Evolutionary conservation across 2,329 filamentous ascomycete species (phyloP).

Genomic region (Bertia moriformis): DNA sequence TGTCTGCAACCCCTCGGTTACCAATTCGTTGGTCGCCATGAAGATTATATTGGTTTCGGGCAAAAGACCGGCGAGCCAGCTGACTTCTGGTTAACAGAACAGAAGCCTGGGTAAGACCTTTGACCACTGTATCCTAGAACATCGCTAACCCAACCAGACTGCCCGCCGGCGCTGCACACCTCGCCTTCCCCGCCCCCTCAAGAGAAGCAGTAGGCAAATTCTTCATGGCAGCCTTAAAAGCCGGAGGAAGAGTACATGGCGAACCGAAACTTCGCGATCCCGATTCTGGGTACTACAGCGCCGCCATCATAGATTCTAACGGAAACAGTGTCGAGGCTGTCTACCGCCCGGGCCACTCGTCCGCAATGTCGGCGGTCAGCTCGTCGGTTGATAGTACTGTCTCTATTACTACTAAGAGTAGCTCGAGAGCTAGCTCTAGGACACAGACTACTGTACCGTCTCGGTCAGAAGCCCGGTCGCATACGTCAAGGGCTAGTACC

Average conservation of each 20-base stretch:
- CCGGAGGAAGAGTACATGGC: not conserved
- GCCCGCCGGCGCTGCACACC: not conserved
- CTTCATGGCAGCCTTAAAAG: not conserved
- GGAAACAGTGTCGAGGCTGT: constrained; percentile 1
- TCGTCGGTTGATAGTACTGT: not conserved
- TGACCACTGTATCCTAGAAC: not conserved
- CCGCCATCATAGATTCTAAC: not conserved
- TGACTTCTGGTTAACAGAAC: not conserved
- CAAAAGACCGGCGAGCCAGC: not conserved
- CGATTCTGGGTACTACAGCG: not conserved
- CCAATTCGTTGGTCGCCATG: not conserved
- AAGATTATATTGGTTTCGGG: not conserved
- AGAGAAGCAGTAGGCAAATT: not conserved
- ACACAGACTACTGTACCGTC: not conserved
- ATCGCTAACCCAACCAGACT: not conserved
- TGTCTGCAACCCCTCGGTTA: not conserved
- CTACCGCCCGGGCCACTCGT: not conserved
- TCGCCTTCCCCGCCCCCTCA: constrained; percentile 1
- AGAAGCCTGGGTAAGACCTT: not conserved
- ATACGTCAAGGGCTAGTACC: not conserved
- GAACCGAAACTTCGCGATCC: not conserved
- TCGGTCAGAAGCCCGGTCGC: not conserved
- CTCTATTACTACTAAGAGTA: not conserved
- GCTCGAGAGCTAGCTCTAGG: not conserved
- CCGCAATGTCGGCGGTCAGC: not conserved